Conservation (phyloP, 1,284 basidiomycete species). For the Boletellus dicymbophilus region DNA sequence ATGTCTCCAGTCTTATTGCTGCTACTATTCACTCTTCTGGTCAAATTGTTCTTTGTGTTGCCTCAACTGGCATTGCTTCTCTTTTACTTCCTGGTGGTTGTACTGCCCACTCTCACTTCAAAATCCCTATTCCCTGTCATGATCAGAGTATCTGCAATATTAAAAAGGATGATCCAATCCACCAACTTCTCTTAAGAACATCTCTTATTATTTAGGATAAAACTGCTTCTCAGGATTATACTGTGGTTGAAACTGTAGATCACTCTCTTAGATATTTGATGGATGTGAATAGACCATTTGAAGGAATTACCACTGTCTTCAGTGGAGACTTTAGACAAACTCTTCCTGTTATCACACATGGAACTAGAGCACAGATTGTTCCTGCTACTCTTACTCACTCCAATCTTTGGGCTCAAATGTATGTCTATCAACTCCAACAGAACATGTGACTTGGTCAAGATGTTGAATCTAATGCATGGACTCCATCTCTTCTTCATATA, state of each 20-base stretch:
- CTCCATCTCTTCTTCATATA: too few relatives aligned
- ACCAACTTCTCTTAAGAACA: background rate
- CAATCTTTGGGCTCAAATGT: too few relatives aligned
- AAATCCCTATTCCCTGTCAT: background rate
- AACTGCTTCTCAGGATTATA: background rate
- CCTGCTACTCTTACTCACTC: too few relatives aligned
- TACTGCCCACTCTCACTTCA: background rate
- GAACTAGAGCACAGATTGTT: too few relatives aligned
- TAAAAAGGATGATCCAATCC: too few relatives aligned
- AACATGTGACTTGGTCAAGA: too few relatives aligned
- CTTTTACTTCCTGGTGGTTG: background rate
- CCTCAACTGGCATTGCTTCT: background rate
- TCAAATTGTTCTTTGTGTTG: background rate
- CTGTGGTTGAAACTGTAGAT: background rate
- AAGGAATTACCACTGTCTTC: background rate
- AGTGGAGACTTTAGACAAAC: too few relatives aligned
- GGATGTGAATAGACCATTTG: too few relatives aligned
- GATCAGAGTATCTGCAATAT: conserved; percentile 2
- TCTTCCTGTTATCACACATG: too few relatives aligned
- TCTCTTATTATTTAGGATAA: background rate
- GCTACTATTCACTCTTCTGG: background rate
- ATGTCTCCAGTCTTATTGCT: background rate
- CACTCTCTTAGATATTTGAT: background rate
- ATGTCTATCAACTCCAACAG: too few relatives aligned
- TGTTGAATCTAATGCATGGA: too few relatives aligned